A percentile compares a stretch with the other conserved stretches of the same genome.
Conservation (phyloP, 129 eudicot genomes). For the Cynara cardunculus region DNA sequence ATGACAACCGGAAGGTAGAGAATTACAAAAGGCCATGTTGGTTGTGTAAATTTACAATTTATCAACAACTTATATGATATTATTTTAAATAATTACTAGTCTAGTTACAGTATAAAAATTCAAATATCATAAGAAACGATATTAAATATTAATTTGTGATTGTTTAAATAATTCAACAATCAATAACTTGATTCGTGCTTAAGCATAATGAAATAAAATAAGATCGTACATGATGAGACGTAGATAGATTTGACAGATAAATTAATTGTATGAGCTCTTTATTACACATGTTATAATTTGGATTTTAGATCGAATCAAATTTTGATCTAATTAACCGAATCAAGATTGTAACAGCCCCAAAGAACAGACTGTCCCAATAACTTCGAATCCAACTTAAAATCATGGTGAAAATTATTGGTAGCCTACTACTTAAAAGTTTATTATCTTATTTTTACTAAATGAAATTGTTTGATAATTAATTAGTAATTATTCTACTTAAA, state of each 20-base stretch:
- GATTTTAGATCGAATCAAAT: background rate
- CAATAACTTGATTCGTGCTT: background rate
- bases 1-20: background rate
- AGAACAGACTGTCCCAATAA: no score
- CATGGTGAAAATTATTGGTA: no score
- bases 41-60: background rate
- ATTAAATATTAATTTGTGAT: background rate
- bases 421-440: no score
- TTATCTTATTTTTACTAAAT: no score
- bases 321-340: background rate
- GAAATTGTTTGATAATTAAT: no score
- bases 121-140: no score
- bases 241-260: background rate
- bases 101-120: no score
- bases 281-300: background rate
- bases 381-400: no score
- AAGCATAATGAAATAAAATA: background rate
- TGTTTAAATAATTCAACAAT: background rate
- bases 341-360: no score
- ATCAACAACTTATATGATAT: no score
- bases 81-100: no score
- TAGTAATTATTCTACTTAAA: no score
- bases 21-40: background rate
- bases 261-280: background rate
- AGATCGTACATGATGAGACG: background rate